phyloP scores from a whole-genome alignment of 805 yeast genomes.

The Yueomyces sinensis region DNA sequence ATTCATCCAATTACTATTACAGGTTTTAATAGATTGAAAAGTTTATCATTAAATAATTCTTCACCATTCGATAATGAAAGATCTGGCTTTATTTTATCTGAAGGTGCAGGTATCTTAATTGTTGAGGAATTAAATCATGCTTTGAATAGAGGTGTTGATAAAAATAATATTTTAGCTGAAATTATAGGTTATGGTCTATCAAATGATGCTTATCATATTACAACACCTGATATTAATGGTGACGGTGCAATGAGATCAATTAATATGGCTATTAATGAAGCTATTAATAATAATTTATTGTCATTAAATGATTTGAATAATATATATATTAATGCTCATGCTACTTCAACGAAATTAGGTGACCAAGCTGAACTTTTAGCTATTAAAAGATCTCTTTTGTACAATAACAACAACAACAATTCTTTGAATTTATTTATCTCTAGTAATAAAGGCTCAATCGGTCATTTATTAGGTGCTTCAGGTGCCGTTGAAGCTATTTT shows the following conservation, averaged over 20 bases:
- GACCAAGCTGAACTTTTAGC: constrained; percentile 82
- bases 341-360: constrained; percentile 84
- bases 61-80: constrained; percentile 77
- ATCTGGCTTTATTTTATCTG: constrained; percentile 84
- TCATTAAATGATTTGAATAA: constrained; percentile 26
- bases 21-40: constrained; percentile 83
- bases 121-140: constrained; percentile 77
- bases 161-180: constrained; percentile 64
- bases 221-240: constrained; percentile 78
- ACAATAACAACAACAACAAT: constrained; percentile 5
- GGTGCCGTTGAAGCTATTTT: constrained; percentile 88
- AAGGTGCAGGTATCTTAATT: constrained; percentile 77
- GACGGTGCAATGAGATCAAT: constrained; percentile 77
- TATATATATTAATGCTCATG: constrained; percentile 88
- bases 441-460: constrained; percentile 85
- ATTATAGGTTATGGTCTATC: constrained; percentile 79
- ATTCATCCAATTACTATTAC: constrained; percentile 78
- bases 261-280: constrained; percentile 53
- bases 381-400: constrained; percentile 29
- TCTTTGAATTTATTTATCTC: constrained; percentile 36
- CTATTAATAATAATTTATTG: constrained; percentile 10
- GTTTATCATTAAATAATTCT: constrained; percentile 50
- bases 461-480: constrained; percentile 91
- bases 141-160: constrained; percentile 27
- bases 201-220: constrained; percentile 87